Conservation (phyloP, 257 asterid species). For the Haberlea rhodopensis region DNA sequence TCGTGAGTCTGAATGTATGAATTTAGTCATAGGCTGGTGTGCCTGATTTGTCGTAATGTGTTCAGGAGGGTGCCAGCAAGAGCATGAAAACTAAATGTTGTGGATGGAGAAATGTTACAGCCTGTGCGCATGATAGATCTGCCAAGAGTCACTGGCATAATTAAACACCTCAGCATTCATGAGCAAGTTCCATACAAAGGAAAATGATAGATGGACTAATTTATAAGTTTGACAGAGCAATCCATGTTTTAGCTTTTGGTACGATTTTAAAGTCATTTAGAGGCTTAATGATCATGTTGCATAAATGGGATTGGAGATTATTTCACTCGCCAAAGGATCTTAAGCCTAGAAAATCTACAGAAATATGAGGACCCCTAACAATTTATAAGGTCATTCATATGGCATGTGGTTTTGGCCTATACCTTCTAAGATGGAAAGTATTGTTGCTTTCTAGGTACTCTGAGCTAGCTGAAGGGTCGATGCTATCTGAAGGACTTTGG, state of each 20-base stretch:
- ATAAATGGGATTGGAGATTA: too few relatives aligned
- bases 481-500: conserved; percentile 77
- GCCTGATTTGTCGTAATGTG: background rate
- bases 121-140: background rate
- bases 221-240: too few relatives aligned
- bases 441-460: conserved; percentile 52
- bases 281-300: too few relatives aligned
- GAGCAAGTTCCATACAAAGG: background rate
- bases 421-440: conserved; percentile 19
- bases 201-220: too few relatives aligned
- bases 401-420: background rate
- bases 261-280: too few relatives aligned
- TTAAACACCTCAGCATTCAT: background rate
- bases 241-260: too few relatives aligned
- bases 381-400: background rate
- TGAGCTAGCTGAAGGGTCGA: conserved; percentile 52
- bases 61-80: background rate
- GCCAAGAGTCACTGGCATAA: background rate
- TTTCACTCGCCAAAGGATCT: background rate
- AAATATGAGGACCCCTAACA: background rate
- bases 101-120: background rate
- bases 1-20: background rate
- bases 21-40: background rate
- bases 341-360: background rate
- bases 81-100: background rate